Percentiles rank a stretch among this genome's conserved stretches.
These are phyloP conservation scores for Malus domestica DNA, from an alignment of 306 rosid genomes.

Conservation along the genomic window ASM211411v1 NC_041789.1:30269501-30270000, in stretches of 20 bases:
- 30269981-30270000: no score
- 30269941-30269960: neutral
- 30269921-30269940: no score
- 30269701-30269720: no score
- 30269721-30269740: no score
- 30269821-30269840: slow-evolving; percentile 21
- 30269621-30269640: slow-evolving; percentile 36
- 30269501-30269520: slow-evolving; percentile 17
- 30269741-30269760: no score
- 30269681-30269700: slow-evolving; percentile 25
- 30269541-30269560: slow-evolving; percentile 21
- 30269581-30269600: slow-evolving; percentile 27
- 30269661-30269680: slow-evolving; percentile 51
- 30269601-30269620: slow-evolving; percentile 29
- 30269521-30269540: slow-evolving; percentile 19
- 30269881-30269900: neutral
- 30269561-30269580: slow-evolving; percentile 19
- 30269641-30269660: slow-evolving; percentile 47
- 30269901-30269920: no score
- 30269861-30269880: neutral
- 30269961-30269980: no score
- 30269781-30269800: slow-evolving; percentile 27
- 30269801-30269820: slow-evolving; percentile 24
- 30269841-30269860: neutral
- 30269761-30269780: slow-evolving; percentile 3